These are phyloP conservation scores for Striga asiatica DNA, from an alignment of 257 asterid genomes.

Conservation along the genomic window DNA sequence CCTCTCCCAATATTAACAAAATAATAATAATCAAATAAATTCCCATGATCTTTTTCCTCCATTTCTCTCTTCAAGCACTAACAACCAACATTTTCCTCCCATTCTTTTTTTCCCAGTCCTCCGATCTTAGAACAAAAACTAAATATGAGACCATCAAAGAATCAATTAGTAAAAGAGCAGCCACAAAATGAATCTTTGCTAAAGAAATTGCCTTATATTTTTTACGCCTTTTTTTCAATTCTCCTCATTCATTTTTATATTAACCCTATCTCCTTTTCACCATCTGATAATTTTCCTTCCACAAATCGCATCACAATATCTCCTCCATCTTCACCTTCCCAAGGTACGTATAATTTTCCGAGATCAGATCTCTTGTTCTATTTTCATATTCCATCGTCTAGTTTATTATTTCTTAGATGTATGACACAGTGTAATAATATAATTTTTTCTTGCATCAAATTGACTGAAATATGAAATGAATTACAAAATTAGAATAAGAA, in stretches of 20 bases:
- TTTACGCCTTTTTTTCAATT: conserved; percentile 31
- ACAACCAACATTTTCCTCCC: not conserved
- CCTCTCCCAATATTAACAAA: not conserved
- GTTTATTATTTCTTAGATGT: too few species aligned
- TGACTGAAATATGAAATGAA: too few species aligned
- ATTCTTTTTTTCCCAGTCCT: not conserved
- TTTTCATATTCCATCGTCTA: too few species aligned
- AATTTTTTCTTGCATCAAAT: too few species aligned
- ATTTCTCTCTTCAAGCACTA: not conserved
- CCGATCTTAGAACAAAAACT: not conserved
- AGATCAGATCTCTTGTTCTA: too few species aligned
- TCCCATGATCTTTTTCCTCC: not conserved
- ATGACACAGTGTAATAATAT: too few species aligned
- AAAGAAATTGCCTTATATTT: conserved; percentile 23
- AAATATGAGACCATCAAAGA: conserved; percentile 29
- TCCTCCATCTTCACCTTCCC: conserved; percentile 1
- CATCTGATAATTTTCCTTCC: conserved; percentile 5
- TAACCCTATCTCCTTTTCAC: conserved; percentile 26
- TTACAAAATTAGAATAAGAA: too few species aligned
- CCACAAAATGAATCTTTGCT: not conserved
- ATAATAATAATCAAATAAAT: not conserved
- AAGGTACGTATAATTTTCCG: conserved; percentile 26
- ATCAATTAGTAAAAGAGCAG: conserved; percentile 15
- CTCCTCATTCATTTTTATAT: conserved; percentile 31
- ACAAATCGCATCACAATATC: conserved; percentile 11